These are phyloP conservation scores for Globisporangium emineosum DNA, from an alignment of 352 stramenopile genomes.

Conservation along the genomic window DNA sequence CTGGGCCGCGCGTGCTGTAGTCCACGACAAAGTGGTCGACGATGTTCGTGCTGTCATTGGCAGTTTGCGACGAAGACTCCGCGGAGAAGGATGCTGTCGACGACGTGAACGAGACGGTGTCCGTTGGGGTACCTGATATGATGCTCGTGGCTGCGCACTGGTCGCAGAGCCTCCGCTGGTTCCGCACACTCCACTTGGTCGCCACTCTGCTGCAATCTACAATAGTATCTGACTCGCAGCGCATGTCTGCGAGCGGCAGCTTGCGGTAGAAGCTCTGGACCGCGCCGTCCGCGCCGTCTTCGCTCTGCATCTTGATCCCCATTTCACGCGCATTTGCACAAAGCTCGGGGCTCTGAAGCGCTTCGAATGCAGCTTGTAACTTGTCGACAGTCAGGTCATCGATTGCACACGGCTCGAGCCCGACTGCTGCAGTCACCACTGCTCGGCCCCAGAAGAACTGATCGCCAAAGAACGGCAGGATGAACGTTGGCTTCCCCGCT, in stretches of 20 bases:
- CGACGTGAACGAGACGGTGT: background rate
- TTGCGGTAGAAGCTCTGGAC: conserved; percentile 84
- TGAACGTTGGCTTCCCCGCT: conserved; percentile 90
- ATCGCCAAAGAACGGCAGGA: conserved; percentile 95
- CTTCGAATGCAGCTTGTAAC: conserved; percentile 72
- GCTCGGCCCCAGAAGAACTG: conserved; percentile 93
- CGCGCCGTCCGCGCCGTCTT: conserved; percentile 87
- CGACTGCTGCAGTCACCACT: conserved; percentile 76
- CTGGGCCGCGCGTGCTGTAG: conserved; percentile 55
- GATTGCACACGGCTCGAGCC: conserved; percentile 84
- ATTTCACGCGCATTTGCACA: conserved; percentile 45
- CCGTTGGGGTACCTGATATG: background rate
- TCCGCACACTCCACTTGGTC: conserved; percentile 53
- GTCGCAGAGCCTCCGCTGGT: conserved; percentile 51
- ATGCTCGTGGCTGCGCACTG: conserved; percentile 30
- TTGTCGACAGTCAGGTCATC: conserved; percentile 77
- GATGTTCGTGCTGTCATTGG: conserved; percentile 26
- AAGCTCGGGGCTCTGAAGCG: conserved; percentile 53
- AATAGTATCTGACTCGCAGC: conserved; percentile 47
- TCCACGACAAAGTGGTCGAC: conserved; percentile 64
- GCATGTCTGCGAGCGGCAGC: conserved; percentile 86
- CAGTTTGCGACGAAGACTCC: too few relatives aligned
- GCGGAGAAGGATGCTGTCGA: background rate
- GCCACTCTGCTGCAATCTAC: conserved; percentile 35
- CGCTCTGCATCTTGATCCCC: conserved; percentile 56